Evolutionary conservation across 1,284 basidiomycete genomes (phyloP).

Genomic region (Psilocybe mexicana): DNA sequence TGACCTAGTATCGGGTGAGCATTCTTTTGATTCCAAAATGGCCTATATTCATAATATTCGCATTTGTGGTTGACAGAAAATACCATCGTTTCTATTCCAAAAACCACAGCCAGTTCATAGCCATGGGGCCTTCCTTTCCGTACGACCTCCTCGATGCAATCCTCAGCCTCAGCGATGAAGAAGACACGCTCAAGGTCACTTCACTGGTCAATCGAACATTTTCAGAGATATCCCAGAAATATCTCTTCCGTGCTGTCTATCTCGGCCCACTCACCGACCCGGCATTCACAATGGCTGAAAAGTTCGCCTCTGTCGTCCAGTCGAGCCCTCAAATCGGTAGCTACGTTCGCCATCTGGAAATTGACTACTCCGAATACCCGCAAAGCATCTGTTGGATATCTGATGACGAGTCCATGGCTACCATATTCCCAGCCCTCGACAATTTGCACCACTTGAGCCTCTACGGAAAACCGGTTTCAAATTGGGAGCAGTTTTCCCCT

Average conservation of each 20-base stretch:
- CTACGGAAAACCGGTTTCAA: not conserved
- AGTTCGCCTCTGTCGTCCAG: not conserved
- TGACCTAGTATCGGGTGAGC: too few relatives aligned
- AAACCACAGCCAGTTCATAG: not conserved
- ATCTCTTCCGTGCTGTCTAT: not conserved
- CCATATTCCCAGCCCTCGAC: not conserved
- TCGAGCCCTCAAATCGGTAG: not conserved
- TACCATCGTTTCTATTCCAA: too few relatives aligned
- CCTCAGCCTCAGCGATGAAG: not conserved
- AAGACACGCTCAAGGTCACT: not conserved
- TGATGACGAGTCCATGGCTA: not conserved
- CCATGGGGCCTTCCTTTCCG: not conserved
- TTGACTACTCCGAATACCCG: not conserved
- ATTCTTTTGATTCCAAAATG: too few relatives aligned
- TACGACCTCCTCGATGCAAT: not conserved
- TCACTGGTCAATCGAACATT: not conserved
- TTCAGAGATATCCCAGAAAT: not conserved
- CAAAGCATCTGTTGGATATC: not conserved
- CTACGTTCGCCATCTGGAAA: not conserved
- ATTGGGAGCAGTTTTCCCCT: not conserved
- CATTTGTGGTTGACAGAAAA: too few relatives aligned
- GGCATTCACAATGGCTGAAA: not conserved
- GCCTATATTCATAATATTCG: too few relatives aligned
- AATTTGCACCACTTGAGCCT: not conserved
- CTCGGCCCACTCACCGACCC: not conserved